Base-by-base conservation (phyloP, 345 rosid species). In the Litchi chinensis region DNA sequence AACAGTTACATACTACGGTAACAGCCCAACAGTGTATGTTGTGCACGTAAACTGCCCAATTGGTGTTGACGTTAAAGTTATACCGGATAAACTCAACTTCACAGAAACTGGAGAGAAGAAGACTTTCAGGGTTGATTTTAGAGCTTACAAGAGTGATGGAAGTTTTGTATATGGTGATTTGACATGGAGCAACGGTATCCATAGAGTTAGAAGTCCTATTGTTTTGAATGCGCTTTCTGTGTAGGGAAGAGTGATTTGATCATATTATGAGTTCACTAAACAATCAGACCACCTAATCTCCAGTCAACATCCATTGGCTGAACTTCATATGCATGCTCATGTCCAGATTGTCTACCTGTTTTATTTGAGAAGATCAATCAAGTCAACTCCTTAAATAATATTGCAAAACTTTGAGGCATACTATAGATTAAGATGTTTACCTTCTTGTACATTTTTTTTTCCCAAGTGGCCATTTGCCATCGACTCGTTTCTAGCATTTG, bases 141-240 rank as follows among this genome's bases (percentile, higher is more conserved):
- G 3, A 18, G 87, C 90, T 59, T 56, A 77, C 66, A 83, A 70
- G 9, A 87, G 80, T n/a, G 73, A 83, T 32, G 87, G 85, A 56
- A 83, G 68, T 65, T 87, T 83, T 72, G 88, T 83, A 43, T 86
- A 84, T 32, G 88, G 90, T 44, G 84, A 84, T 52, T 80, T 87
- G 87, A 86, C 84, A 62, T 88, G 90, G 91, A 86, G 72, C 63
- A 87, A 83, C 64, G 88, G 85, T 26, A 54, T 83, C 57, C 85
- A 80, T 41, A 52, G 56, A 28, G 85, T 85, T 32, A 79, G 87
- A 70, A 87, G 88, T 85, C 91, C 89, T 69, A 79, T 83, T 64
- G 86, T 78, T 70, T 70, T 86, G 67, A 84, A 81, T 74, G 89
- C 86, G 46, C 26, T 82, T 69, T 86, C 88, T 32, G 65, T 81